phyloP scores from a whole-genome alignment of 2,329 filamentous ascomycete species.

The Pyrenophora graminea region DNA sequence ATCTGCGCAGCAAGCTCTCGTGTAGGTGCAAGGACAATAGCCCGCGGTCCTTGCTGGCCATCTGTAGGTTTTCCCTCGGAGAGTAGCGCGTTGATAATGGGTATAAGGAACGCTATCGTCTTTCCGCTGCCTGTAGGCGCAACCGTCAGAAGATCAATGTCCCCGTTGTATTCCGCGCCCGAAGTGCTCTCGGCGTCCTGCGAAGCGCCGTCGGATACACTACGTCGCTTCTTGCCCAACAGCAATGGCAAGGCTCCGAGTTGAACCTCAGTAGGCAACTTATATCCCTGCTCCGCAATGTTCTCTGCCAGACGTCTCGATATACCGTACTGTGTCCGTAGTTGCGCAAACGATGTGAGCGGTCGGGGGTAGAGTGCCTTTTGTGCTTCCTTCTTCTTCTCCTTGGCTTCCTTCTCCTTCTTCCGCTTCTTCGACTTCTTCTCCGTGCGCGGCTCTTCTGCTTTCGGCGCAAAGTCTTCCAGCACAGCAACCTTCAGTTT shows the following conservation, averaged over 20 bases:
- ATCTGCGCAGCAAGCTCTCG: conserved; percentile 57
- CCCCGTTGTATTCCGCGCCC: conserved; percentile 34
- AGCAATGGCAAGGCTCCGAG: conserved; percentile 82
- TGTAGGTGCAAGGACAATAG: conserved; percentile 55
- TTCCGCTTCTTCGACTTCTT: conserved; percentile 59
- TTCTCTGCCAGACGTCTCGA: conserved; percentile 76
- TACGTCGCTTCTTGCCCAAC: conserved; percentile 54
- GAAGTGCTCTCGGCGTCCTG: conserved; percentile 47
- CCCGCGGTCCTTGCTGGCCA: conserved; percentile 36
- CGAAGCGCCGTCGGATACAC: conserved; percentile 8
- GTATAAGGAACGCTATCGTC: conserved; percentile 89
- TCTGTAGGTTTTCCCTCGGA: conserved; percentile 31
- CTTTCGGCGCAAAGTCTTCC: conserved; percentile 48
- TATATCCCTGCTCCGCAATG: conserved; percentile 80
- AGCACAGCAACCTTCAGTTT: conserved; percentile 83
- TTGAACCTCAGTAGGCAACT: conserved; percentile 90
- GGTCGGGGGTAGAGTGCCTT: conserved; percentile 77
- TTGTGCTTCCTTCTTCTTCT: conserved; percentile 57
- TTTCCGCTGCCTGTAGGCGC: conserved; percentile 97
- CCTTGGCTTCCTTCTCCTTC: conserved; percentile 43
- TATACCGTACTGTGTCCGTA: conserved; percentile 73
- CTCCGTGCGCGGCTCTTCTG: conserved; percentile 56
- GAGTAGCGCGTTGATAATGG: conserved; percentile 75
- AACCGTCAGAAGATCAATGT: conserved; percentile 80
- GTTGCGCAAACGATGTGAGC: conserved; percentile 73